These are phyloP conservation scores for Triticum monococcum DNA, from an alignment of 176 grass and related monocot genomes.

Conservation along the genomic window DNA sequence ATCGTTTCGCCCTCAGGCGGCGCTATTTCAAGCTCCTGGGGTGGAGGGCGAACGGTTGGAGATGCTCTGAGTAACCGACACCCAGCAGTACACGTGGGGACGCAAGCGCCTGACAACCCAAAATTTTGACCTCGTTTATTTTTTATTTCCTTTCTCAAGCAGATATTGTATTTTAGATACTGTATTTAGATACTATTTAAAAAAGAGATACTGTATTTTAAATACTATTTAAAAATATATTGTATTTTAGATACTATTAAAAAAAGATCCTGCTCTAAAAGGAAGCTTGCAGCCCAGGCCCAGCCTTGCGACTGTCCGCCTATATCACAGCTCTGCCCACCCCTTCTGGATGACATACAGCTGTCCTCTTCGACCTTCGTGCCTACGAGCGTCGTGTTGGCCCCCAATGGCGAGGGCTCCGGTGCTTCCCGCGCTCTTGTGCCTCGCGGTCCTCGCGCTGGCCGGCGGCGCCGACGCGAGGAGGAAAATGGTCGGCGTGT, in stretches of 20 bases:
- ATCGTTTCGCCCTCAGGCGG: no score
- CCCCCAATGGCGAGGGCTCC: conserved; percentile 45
- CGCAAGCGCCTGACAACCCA: no score
- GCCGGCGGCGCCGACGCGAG: conserved; percentile 21
- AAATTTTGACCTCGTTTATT: not conserved
- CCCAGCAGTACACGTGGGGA: no score
- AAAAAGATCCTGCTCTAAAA: not conserved
- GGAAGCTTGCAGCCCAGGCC: not conserved
- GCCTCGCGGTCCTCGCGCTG: conserved; percentile 19
- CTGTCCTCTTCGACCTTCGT: not conserved
- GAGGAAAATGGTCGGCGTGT: conserved; percentile 52
- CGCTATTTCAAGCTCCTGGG: no score
- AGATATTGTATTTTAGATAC: no score
- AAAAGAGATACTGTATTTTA: no score
- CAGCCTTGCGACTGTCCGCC: not conserved
- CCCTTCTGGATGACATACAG: not conserved
- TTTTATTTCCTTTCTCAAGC: no score
- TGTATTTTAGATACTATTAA: no score
- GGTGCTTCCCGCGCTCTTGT: conserved; percentile 34
- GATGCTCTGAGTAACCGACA: no score
- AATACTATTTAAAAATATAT: no score
- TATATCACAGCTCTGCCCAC: not conserved
- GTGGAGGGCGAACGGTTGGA: no score
- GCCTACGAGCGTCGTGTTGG: not conserved
- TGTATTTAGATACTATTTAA: no score